Evolutionary conservation across 176 grass and related monocot genomes (phyloP).

Genomic region (Avena sativa): DNA sequence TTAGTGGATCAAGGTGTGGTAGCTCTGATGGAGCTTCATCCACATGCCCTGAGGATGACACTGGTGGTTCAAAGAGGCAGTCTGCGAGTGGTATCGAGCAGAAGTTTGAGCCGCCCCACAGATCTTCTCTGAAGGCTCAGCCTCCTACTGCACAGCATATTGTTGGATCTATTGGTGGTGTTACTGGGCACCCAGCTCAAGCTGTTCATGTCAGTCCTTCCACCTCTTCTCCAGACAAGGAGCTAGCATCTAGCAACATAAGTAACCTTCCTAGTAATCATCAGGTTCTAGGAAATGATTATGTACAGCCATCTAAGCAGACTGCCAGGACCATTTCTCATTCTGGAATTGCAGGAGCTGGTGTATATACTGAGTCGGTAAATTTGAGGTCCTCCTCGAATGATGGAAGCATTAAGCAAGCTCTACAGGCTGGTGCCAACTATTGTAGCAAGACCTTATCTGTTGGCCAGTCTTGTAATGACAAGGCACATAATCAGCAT

Average conservation of each 20-base stretch:
- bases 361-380: slow-evolving; percentile 62
- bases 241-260: slow-evolving; percentile 43
- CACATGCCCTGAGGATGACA: slow-evolving; percentile 78
- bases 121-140: slow-evolving; percentile 52
- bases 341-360: slow-evolving; percentile 52
- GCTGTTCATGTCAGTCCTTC: slow-evolving; percentile 46
- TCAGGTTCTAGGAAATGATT: slow-evolving; percentile 43
- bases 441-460: slow-evolving; percentile 53
- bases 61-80: slow-evolving; percentile 66
- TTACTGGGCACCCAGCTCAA: slow-evolving; percentile 38
- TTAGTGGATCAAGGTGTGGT: slow-evolving; percentile 75
- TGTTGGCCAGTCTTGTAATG: slow-evolving; percentile 46
- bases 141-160: slow-evolving; percentile 48
- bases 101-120: slow-evolving; percentile 46
- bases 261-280: slow-evolving; percentile 25
- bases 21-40: slow-evolving; percentile 71
- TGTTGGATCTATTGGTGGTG: slow-evolving; percentile 51
- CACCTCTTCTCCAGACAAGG: slow-evolving; percentile 48
- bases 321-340: slow-evolving; percentile 50
- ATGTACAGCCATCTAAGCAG: slow-evolving; percentile 53
- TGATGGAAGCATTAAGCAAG: slow-evolving; percentile 43
- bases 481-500: slow-evolving; percentile 45
- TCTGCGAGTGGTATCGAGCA: slow-evolving; percentile 33
- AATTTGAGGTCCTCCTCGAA: slow-evolving; percentile 38
- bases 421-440: slow-evolving; percentile 35